A percentile compares a stretch with the other conserved stretches of the same genome.
phyloP scores from a whole-genome alignment of 2,329 filamentous ascomycete species.

The Lachnellula subtilissima region DNA sequence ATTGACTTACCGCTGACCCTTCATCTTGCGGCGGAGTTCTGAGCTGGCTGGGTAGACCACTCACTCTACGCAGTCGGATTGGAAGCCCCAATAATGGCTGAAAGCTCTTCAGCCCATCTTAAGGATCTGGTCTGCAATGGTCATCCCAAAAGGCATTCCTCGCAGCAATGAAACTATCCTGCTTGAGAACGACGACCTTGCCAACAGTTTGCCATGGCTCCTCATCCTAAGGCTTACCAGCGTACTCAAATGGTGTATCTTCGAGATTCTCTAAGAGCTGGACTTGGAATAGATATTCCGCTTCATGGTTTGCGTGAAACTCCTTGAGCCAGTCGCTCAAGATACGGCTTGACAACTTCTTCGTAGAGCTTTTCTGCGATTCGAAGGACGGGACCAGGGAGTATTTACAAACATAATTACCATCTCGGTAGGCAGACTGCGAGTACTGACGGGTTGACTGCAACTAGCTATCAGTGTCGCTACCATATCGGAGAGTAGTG shows the following conservation, averaged over 20 bases:
- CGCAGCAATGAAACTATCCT: conserved; percentile 38
- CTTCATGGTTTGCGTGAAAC: conserved; percentile 37
- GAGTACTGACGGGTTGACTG: conserved; percentile 37
- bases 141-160: conserved; percentile 41
- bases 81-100: conserved; percentile 37
- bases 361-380: conserved; percentile 37
- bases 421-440: conserved; percentile 44
- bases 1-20: conserved; percentile 34
- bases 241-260: conserved; percentile 42
- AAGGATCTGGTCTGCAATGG: conserved; percentile 39
- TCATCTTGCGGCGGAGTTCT: conserved; percentile 34
- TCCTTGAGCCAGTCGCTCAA: conserved; percentile 37
- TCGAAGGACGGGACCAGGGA: conserved; percentile 39
- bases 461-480: not conserved
- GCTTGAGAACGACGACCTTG: conserved; percentile 35
- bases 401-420: conserved; percentile 44
- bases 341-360: conserved; percentile 37
- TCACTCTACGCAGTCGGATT: conserved; percentile 34
- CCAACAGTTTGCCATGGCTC: conserved; percentile 44
- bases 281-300: conserved; percentile 41
- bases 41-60: conserved; percentile 37
- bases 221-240: conserved; percentile 40
- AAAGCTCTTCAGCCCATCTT: conserved; percentile 38
- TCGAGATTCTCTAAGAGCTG: conserved; percentile 43
- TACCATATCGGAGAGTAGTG: not conserved